These are phyloP conservation scores for Cynara cardunculus DNA, from an alignment of 129 eudicot genomes.

Conservation along the genomic window DNA sequence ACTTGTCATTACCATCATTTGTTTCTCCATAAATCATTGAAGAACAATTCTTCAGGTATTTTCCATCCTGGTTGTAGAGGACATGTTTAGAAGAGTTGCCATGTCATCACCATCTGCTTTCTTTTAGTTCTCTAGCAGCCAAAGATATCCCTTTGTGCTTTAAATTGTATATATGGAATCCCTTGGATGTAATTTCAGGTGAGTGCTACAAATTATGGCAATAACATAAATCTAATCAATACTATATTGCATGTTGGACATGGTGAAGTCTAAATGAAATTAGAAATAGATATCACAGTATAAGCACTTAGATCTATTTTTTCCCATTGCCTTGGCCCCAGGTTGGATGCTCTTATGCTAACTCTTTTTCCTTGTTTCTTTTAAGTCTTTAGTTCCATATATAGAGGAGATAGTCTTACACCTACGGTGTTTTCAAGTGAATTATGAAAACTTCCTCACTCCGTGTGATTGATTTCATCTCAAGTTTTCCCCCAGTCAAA, in stretches of 20 bases:
- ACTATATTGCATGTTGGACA: not conserved
- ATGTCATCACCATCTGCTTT: not conserved
- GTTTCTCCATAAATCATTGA: constrained; percentile 80
- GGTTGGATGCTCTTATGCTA: too few relatives aligned
- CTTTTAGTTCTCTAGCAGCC: not conserved
- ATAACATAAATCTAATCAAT: not conserved
- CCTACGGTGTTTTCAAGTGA: too few relatives aligned
- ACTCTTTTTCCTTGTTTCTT: too few relatives aligned
- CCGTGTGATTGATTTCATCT: constrained; percentile 1
- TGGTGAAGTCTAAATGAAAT: not conserved
- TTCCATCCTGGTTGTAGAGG: not conserved
- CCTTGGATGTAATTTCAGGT: not conserved
- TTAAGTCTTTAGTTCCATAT: too few relatives aligned
- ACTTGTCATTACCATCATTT: constrained; percentile 89
- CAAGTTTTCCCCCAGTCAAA: not conserved
- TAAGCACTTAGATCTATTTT: too few relatives aligned
- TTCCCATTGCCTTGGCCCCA: too few relatives aligned
- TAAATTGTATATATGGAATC: not conserved
- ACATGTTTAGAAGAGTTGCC: not conserved
- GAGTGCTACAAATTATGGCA: not conserved
- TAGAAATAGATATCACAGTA: too few relatives aligned
- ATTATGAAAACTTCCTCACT: not conserved
- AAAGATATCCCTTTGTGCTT: not conserved
- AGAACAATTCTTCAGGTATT: constrained; percentile 76
- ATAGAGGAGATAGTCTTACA: too few relatives aligned